Conservation (phyloP, 345 rosid species). For the Lepidium aucheri region DNA sequence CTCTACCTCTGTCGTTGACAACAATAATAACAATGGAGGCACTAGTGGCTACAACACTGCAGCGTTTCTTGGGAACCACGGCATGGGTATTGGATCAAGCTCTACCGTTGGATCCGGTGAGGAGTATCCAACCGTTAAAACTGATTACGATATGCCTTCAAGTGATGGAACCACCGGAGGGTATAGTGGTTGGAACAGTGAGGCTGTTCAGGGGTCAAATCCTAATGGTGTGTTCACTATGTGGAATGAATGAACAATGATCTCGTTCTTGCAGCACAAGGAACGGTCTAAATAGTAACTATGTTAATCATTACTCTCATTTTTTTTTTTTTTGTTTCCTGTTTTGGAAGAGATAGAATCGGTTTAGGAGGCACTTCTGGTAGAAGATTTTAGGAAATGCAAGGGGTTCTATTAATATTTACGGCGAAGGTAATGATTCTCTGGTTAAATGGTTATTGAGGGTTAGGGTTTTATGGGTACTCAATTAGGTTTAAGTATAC, state of each 20-base stretch:
- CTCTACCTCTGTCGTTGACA: constrained; percentile 24
- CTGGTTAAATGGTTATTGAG: constrained; percentile 23
- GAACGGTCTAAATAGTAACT: constrained; percentile 4
- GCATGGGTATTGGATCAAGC: constrained; percentile 46
- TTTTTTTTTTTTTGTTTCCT: neutral
- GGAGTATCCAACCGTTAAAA: constrained; percentile 67
- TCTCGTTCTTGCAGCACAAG: constrained; percentile 13
- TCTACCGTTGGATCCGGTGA: constrained; percentile 42
- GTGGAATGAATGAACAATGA: constrained; percentile 66
- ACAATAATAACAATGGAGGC: constrained; percentile 14
- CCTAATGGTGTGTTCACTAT: constrained; percentile 63
- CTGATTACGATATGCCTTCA: constrained; percentile 75
- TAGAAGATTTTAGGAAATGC: constrained; percentile 5
- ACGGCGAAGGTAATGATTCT: constrained; percentile 18
- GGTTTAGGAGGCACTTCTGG: constrained; percentile 9
- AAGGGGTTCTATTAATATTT: neutral
- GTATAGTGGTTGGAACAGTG: constrained; percentile 68
- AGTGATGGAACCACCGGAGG: constrained; percentile 23
- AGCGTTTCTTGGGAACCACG: constrained; percentile 50
- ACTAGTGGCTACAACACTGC: constrained; percentile 26
- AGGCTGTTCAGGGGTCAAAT: constrained; percentile 66
- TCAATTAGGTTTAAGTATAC: constrained; percentile 8
- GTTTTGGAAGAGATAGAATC: constrained; percentile 15
- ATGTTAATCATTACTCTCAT: neutral
- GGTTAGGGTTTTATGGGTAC: constrained; percentile 32